Conservation (phyloP, 2,329 filamentous ascomycete genomes). For the Davidsoniella eucalypti region DNA sequence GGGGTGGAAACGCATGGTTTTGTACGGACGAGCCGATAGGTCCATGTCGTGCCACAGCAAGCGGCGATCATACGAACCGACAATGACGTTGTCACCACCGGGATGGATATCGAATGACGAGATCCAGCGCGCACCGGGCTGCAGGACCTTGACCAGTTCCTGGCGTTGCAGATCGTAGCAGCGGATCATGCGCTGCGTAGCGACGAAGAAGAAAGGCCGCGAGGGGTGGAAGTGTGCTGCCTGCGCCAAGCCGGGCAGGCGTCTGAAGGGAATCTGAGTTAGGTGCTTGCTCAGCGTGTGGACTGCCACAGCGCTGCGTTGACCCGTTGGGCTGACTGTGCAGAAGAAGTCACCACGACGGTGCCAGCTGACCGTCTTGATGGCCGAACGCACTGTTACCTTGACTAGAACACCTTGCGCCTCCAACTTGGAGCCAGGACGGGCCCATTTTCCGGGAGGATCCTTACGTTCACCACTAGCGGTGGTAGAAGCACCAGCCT, state of each 20-base stretch:
- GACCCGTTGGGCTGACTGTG: slow-evolving; percentile 69
- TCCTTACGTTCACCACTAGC: slow-evolving; percentile 49
- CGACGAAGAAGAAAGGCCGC: slow-evolving; percentile 86
- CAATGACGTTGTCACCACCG: slow-evolving; percentile 82
- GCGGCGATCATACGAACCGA: slow-evolving; percentile 85
- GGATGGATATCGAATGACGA: slow-evolving; percentile 87
- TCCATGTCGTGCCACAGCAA: slow-evolving; percentile 96
- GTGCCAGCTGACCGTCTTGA: slow-evolving; percentile 90
- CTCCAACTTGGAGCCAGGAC: slow-evolving; percentile 57
- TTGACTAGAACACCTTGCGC: slow-evolving; percentile 66
- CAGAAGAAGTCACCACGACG: slow-evolving; percentile 86
- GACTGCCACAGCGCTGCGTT: slow-evolving; percentile 70
- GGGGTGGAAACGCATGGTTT: slow-evolving; percentile 86
- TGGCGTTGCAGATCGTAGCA: slow-evolving; percentile 88
- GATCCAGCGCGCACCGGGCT: slow-evolving; percentile 87
- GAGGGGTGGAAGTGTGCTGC: slow-evolving; percentile 89
- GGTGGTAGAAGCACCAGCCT: slow-evolving; percentile 28
- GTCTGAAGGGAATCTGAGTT: slow-evolving; percentile 85
- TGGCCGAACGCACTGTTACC: slow-evolving; percentile 58
- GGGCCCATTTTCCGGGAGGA: slow-evolving; percentile 64
- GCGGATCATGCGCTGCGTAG: slow-evolving; percentile 82
- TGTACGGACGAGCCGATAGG: slow-evolving; percentile 77
- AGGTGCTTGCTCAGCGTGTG: slow-evolving; percentile 91
- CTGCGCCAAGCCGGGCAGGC: slow-evolving; percentile 58
- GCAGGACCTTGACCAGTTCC: slow-evolving; percentile 80